Conservation (phyloP, 352 stramenopile species). For the Globisporangium lucens region DNA sequence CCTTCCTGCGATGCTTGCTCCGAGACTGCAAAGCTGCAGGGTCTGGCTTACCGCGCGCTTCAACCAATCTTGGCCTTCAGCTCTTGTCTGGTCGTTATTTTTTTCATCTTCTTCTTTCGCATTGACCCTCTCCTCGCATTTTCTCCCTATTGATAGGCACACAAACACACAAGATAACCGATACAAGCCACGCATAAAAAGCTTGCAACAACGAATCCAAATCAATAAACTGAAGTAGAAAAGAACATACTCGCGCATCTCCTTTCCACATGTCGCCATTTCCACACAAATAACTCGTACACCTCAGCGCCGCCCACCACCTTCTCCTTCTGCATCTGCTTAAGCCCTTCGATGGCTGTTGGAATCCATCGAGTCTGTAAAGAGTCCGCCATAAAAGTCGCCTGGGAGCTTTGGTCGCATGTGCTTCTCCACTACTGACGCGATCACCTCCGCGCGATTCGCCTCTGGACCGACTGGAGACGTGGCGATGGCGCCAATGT, state of each 20-base stretch:
- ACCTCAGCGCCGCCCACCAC: background rate
- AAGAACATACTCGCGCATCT: background rate
- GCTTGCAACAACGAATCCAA: background rate
- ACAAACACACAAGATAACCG: background rate
- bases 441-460: slow-evolving; percentile 70
- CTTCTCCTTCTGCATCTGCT: background rate
- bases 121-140: background rate
- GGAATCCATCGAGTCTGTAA: slow-evolving; percentile 45
- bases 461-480: slow-evolving; percentile 64
- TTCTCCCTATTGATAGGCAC: slow-evolving; percentile 5
- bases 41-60: background rate
- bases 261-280: slow-evolving; percentile 5
- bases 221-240: background rate
- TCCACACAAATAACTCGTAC: slow-evolving; percentile 1
- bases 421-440: slow-evolving; percentile 70
- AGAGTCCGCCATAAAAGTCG: slow-evolving; percentile 84
- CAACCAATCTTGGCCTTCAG: slow-evolving; percentile 2
- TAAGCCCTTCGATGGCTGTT: background rate
- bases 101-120: background rate
- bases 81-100: slow-evolving; percentile 7
- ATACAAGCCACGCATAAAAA: background rate
- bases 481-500: slow-evolving; percentile 60
- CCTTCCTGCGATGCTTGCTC: background rate
- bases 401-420: slow-evolving; percentile 80
- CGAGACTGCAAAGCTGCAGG: background rate